phyloP scores from a whole-genome alignment of 2,329 filamentous ascomycete species.

The Berkeleyomyces rouxiae region DNA sequence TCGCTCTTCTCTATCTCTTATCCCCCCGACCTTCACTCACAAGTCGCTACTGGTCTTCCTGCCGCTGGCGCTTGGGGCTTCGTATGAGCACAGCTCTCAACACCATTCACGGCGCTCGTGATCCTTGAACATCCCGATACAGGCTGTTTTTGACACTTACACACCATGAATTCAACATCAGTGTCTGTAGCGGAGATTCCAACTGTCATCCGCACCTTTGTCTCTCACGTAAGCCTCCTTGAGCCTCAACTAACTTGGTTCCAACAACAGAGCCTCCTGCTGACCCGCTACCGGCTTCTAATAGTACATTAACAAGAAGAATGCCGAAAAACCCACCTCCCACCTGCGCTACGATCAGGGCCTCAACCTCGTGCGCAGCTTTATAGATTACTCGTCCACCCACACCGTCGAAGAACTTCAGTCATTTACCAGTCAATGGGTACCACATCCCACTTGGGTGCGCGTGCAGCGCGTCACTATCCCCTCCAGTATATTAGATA shows the following conservation, averaged over 20 bases:
- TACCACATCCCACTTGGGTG: slow-evolving; percentile 79
- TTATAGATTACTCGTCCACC: slow-evolving; percentile 68
- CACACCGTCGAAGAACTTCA: slow-evolving; percentile 90
- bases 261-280: not conserved
- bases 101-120: not conserved
- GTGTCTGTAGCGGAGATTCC: slow-evolving; percentile 75
- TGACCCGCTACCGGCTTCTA: not conserved
- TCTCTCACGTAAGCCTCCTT: slow-evolving; percentile 56
- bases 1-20: not conserved
- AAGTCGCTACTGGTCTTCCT: not conserved
- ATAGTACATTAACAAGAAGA: slow-evolving; percentile 52
- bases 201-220: slow-evolving; percentile 68
- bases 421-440: slow-evolving; percentile 79
- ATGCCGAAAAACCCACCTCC: slow-evolving; percentile 68
- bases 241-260: not conserved
- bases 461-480: slow-evolving; percentile 56
- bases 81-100: not conserved
- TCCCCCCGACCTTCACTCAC: not conserved
- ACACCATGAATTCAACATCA: slow-evolving; percentile 49
- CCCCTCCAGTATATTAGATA: slow-evolving; percentile 41
- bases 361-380: slow-evolving; percentile 69
- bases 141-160: not conserved
- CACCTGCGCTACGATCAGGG: slow-evolving; percentile 93
- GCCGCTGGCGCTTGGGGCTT: not conserved
- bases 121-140: not conserved